Evolutionary conservation across 257 asterid genomes (phyloP).

Genomic region (Rehmannia glutinosa): DNA sequence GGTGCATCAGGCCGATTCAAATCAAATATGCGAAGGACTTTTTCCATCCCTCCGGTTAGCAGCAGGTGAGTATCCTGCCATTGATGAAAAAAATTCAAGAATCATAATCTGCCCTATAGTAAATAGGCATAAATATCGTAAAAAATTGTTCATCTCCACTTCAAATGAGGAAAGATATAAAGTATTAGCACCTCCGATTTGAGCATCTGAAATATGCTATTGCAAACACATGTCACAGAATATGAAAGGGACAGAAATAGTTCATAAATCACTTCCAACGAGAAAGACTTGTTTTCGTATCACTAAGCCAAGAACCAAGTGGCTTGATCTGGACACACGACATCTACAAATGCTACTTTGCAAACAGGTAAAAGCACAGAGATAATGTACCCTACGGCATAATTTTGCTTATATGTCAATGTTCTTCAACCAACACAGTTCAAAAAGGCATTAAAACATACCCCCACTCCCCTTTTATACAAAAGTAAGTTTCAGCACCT

Average conservation of each 20-base stretch:
- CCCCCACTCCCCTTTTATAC: not conserved
- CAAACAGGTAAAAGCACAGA: too few species aligned
- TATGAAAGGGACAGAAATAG: not conserved
- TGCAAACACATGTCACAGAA: not conserved
- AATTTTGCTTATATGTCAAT: too few species aligned
- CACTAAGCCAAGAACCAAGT: not conserved
- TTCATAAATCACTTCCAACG: not conserved
- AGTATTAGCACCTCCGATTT: not conserved
- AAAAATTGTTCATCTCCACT: not conserved
- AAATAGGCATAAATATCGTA: not conserved
- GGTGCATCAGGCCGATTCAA: conserved; percentile 77
- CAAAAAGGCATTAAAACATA: not conserved
- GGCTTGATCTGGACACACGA: not conserved
- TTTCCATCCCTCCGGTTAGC: conserved; percentile 90
- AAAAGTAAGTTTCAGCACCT: not conserved
- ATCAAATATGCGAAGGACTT: conserved; percentile 76
- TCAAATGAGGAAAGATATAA: not conserved
- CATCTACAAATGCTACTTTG: not conserved
- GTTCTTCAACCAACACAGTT: not conserved
- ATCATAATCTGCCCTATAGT: not conserved
- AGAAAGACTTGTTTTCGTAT: not conserved
- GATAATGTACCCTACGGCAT: too few species aligned
- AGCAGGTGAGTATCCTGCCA: conserved; percentile 68
- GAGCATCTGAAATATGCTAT: not conserved
- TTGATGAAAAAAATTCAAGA: conserved; percentile 8